Evolutionary conservation across 768 basidiomycete genomes (phyloP), one percentile per base, ranked within the genome.

Genomic region (Tremella yokohamensis): DNA sequence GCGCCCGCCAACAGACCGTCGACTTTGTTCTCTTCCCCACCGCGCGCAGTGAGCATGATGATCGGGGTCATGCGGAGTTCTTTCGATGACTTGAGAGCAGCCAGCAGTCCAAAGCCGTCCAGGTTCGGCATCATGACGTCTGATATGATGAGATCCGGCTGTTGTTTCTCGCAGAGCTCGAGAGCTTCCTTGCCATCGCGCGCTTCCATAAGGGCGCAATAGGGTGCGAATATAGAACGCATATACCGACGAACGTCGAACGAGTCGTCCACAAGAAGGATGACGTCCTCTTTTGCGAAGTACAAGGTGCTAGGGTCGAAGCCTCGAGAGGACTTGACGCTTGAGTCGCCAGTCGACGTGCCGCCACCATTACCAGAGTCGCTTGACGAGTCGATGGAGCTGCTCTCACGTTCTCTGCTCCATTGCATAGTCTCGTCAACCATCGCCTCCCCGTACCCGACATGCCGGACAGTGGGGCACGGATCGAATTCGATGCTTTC

Each of bases 361-460:
- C 49, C 65, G 18, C 61, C 54, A 34, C 29, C 29, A 34, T 34
- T 34, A 4, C 63, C 70, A 0, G 67, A 63, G n/a, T 68, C 65
- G 22, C 64, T 62, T 11, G 59, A 58, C 26, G 64, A 62, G 29
- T 61, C 62, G 24, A 62, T 56, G 20, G 52, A 34, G 20, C 61
- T 53, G 16, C 49, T 52, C 51, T 69, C 56, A n/a, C 61, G 39
- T 22, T 73, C 64, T 25, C 60, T 34, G 20, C 63, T 73, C 77
- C 78, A 79, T 34, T 76, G 73, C 44, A 75, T 68, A 1, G 77
- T 78, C 56, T 79, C 79, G 22, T 78, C 77, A n/a, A 79, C 71
- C 40, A 78, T 73, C 1, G 73, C 77, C 51, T 72, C 59, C 2
- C 75, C 78, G 50, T 78, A 79, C 25, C 48, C 12, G 19, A 25